Conservation (phyloP, 495 filamentous ascomycete genomes). For the Aspergillus coremiiformis region DNA sequence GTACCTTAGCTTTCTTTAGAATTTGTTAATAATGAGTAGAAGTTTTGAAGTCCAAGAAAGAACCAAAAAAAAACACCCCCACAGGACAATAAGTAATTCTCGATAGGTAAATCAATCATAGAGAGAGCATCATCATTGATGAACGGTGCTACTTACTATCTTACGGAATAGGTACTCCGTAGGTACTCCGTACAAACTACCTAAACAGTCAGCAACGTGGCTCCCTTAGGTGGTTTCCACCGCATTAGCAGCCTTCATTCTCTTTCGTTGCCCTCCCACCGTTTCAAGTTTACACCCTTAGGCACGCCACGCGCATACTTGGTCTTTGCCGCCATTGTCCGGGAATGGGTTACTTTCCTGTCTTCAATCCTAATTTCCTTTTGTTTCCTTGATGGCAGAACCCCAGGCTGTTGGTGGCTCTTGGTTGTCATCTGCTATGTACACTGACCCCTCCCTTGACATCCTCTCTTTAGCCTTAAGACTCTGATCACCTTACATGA, state of each 20-base stretch:
- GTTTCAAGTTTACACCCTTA: slow-evolving; percentile 7
- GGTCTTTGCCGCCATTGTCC: neutral
- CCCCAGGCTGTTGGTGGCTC: neutral
- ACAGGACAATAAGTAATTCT: too few species aligned
- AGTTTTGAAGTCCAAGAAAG: too few species aligned
- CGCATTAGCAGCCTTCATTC: slow-evolving; percentile 2
- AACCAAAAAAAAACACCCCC: too few species aligned
- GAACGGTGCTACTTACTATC: neutral
- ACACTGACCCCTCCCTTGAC: slow-evolving; percentile 14
- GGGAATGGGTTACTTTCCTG: too few species aligned
- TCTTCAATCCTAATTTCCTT: neutral
- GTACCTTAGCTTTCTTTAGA: too few species aligned
- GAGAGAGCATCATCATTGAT: neutral
- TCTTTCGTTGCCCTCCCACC: slow-evolving; percentile 15
- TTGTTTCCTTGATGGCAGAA: slow-evolving; percentile 5
- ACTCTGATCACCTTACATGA: neutral
- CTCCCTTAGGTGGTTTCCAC: slow-evolving; percentile 7
- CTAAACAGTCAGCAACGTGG: slow-evolving; percentile 8
- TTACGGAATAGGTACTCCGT: neutral
- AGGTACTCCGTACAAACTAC: neutral
- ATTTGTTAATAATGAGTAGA: too few species aligned
- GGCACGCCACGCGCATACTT: slow-evolving; percentile 7
- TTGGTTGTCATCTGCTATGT: slow-evolving; percentile 20
- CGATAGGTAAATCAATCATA: neutral
- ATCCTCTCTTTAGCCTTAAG: slow-evolving; percentile 1